A percentile compares a stretch with the other conserved stretches of the same genome.
These are phyloP conservation scores for Cyclocybe aegerita DNA, from an alignment of 768 basidiomycete genomes.

Conservation along the genomic window DNA sequence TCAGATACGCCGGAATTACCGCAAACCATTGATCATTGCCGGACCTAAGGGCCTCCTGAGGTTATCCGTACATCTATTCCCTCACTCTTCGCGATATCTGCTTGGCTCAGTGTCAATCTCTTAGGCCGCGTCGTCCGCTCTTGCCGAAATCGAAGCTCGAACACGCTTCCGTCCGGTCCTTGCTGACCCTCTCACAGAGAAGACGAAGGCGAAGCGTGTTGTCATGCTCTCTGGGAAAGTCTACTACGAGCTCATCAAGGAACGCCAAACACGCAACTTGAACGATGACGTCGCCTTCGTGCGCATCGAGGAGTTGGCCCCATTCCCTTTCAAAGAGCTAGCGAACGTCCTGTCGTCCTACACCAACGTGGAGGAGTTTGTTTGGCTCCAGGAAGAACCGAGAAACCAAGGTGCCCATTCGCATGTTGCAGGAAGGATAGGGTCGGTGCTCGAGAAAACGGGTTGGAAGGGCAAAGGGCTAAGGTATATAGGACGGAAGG, in stretches of 20 bases:
- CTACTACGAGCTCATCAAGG: conserved; percentile 83
- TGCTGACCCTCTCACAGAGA: conserved; percentile 42
- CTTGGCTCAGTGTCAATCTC: background rate
- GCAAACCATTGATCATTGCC: conserved; percentile 84
- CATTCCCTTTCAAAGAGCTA: conserved; percentile 76
- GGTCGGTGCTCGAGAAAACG: conserved; percentile 45
- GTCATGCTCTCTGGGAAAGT: conserved; percentile 80
- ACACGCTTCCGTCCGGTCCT: conserved; percentile 71
- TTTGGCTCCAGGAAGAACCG: conserved; percentile 88
- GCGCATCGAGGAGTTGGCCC: conserved; percentile 83
- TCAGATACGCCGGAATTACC: conserved; percentile 81
- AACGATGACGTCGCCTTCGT: conserved; percentile 61
- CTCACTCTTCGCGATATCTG: background rate
- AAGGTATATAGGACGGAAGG: conserved; percentile 63
- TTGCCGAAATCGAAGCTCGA: conserved; percentile 59
- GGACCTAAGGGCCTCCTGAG: conserved; percentile 84
- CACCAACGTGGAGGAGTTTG: conserved; percentile 34
- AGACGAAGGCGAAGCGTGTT: conserved; percentile 54
- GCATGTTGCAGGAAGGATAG: conserved; percentile 62
- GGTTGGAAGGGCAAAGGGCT: conserved; percentile 30
- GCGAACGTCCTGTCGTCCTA: conserved; percentile 47
- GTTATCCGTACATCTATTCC: conserved; percentile 53
- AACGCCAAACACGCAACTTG: conserved; percentile 52
- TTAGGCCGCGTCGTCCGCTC: conserved; percentile 71
- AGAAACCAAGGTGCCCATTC: conserved; percentile 82